Percentiles rank a stretch among this genome's conserved stretches.
These are phyloP conservation scores for Boletus speciosus DNA, from an alignment of 768 basidiomycete genomes.

Conservation along the genomic window DNA sequence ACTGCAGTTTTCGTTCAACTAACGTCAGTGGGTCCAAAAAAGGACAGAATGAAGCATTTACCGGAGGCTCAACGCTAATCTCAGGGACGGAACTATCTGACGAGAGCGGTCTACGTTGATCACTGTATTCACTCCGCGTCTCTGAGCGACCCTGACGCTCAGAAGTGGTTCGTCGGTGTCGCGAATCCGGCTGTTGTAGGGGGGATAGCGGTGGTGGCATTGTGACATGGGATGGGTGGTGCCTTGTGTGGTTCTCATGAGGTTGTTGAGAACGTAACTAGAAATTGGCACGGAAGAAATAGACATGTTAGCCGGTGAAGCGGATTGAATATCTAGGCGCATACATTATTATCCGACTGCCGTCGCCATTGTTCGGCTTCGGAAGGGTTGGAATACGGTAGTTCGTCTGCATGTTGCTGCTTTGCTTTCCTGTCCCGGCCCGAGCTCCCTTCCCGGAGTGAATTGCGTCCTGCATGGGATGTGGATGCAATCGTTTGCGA, in stretches of 20 bases:
- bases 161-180: slow-evolving; percentile 19
- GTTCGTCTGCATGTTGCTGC: slow-evolving; percentile 33
- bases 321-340: not conserved
- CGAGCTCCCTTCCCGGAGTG: slow-evolving; percentile 10
- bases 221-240: slow-evolving; percentile 20
- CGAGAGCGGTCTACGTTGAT: slow-evolving; percentile 25
- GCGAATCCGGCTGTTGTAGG: slow-evolving; percentile 9
- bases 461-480: slow-evolving; percentile 16
- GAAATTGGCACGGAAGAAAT: not conserved
- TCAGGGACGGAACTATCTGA: slow-evolving; percentile 36
- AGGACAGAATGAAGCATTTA: slow-evolving; percentile 13
- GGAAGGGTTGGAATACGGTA: slow-evolving; percentile 34
- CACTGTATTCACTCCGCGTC: slow-evolving; percentile 12
- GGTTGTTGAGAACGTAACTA: slow-evolving; percentile 20
- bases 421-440: slow-evolving; percentile 20
- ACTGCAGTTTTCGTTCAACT: slow-evolving; percentile 18
- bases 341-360: slow-evolving; percentile 17
- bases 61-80: slow-evolving; percentile 31
- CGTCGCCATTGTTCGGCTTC: slow-evolving; percentile 32
- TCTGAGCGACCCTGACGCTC: slow-evolving; percentile 27
- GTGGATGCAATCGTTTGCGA: slow-evolving; percentile 20
- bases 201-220: slow-evolving; percentile 29
- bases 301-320: not conserved
- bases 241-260: slow-evolving; percentile 8
- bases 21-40: slow-evolving; percentile 14